Conservation (phyloP, 345 rosid species). For the Bruguiera sexangula region DNA sequence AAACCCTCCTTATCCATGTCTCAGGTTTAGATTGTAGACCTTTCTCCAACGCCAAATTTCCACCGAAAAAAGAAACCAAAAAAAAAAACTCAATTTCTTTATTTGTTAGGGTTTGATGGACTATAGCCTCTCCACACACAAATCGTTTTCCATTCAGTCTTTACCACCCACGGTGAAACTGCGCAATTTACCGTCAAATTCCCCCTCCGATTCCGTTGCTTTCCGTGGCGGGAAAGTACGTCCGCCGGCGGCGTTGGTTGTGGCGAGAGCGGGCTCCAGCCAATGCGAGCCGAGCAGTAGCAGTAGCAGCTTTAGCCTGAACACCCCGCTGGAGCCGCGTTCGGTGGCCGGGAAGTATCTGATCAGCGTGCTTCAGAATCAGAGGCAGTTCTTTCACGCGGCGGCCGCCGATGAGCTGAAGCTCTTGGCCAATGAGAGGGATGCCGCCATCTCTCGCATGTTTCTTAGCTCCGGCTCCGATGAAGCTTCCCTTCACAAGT, state of each 20-base stretch:
- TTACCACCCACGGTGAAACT: constrained; percentile 29
- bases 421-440: constrained; percentile 56
- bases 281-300: constrained; percentile 73
- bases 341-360: constrained; percentile 70
- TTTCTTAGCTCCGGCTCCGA: constrained; percentile 59
- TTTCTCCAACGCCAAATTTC: too few species aligned
- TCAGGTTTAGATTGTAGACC: too few species aligned
- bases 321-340: constrained; percentile 73
- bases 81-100: too few species aligned
- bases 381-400: constrained; percentile 62
- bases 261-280: constrained; percentile 55
- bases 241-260: constrained; percentile 14
- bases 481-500: constrained; percentile 64
- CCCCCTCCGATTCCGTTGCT: not conserved
- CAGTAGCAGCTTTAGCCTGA: constrained; percentile 34
- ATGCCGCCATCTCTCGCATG: constrained; percentile 62
- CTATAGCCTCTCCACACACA: constrained; percentile 29
- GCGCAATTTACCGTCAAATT: not conserved
- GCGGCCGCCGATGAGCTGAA: constrained; percentile 79
- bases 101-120: constrained; percentile 40
- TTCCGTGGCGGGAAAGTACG: constrained; percentile 11
- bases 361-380: constrained; percentile 65
- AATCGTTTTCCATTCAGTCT: constrained; percentile 17
- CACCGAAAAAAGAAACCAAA: too few species aligned
- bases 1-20: too few species aligned